Evolutionary conservation across 352 stramenopile species (phyloP).

Genomic region (Globisporangium nodosum): DNA sequence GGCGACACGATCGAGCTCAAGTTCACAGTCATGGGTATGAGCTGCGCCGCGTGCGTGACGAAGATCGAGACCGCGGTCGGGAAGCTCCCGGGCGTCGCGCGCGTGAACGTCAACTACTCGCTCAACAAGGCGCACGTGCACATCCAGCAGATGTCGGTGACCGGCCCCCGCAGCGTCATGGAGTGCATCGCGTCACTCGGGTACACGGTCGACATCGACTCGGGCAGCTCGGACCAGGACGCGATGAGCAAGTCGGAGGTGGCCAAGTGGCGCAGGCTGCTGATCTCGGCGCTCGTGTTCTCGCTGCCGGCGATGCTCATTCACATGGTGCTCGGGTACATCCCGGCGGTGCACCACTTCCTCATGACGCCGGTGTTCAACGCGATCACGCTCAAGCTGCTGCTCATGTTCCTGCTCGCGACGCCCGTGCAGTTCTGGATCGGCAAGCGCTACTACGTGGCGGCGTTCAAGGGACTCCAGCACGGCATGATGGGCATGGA

Average conservation of each 20-base stretch:
- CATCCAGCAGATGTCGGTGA: slow-evolving; percentile 73
- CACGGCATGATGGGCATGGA: slow-evolving; percentile 89
- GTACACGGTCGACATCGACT: slow-evolving; percentile 51
- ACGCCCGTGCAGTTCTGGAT: slow-evolving; percentile 85
- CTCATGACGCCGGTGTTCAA: slow-evolving; percentile 78
- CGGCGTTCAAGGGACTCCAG: slow-evolving; percentile 73
- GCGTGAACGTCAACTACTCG: slow-evolving; percentile 56
- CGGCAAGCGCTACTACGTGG: slow-evolving; percentile 74
- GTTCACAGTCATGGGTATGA: slow-evolving; percentile 73
- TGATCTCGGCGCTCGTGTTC: slow-evolving; percentile 77
- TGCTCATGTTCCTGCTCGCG: slow-evolving; percentile 81
- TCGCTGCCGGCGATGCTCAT: slow-evolving; percentile 81
- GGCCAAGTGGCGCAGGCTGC: slow-evolving; percentile 64
- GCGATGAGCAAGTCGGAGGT: slow-evolving; percentile 66
- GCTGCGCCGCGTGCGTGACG: slow-evolving; percentile 43
- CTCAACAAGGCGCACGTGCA: slow-evolving; percentile 73
- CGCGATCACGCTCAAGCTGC: slow-evolving; percentile 63
- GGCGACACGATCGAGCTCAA: slow-evolving; percentile 79
- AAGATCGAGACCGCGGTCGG: slow-evolving; percentile 66
- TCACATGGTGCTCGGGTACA: slow-evolving; percentile 85
- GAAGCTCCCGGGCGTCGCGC: slow-evolving; percentile 64
- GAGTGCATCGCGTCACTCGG: slow-evolving; percentile 61
- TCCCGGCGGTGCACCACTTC: slow-evolving; percentile 51
- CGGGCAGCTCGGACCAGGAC: slow-evolving; percentile 53
- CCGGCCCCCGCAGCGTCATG: slow-evolving; percentile 64